Percentiles rank a stretch among this genome's conserved stretches.
These are phyloP conservation scores for Alternaria brassicicola DNA, from an alignment of 2,329 filamentous ascomycete genomes.

Conservation along the genomic window DNA sequence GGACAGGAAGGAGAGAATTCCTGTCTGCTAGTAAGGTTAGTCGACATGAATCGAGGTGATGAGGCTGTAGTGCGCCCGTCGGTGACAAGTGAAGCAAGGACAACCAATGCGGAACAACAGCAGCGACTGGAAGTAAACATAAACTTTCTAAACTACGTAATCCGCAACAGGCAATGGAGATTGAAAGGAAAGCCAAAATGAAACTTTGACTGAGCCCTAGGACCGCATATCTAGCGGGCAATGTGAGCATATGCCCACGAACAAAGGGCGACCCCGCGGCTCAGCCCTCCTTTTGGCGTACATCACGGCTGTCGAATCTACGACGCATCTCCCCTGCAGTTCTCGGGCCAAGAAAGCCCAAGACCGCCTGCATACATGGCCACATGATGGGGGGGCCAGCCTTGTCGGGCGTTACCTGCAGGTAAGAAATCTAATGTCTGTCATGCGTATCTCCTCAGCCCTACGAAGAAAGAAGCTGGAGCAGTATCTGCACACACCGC, in stretches of 20 bases:
- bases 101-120: background rate
- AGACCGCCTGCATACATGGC: background rate
- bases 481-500: background rate
- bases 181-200: background rate
- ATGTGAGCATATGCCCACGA: background rate
- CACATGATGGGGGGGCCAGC: background rate
- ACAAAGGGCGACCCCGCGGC: background rate
- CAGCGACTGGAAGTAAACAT: background rate
- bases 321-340: background rate
- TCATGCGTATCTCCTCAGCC: background rate
- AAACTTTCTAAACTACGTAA: background rate
- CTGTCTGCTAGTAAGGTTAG: conserved; percentile 14
- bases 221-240: background rate
- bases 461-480: background rate
- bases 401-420: background rate
- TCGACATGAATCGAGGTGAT: background rate
- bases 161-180: background rate
- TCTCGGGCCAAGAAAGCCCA: background rate
- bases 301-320: background rate
- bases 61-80: background rate
- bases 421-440: background rate
- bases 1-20: conserved; percentile 44
- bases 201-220: background rate
- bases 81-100: background rate
- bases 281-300: background rate